Base-by-base conservation (phyloP, 1,139 yeast species). In the Saccharomycopsis hybrid region DNA sequence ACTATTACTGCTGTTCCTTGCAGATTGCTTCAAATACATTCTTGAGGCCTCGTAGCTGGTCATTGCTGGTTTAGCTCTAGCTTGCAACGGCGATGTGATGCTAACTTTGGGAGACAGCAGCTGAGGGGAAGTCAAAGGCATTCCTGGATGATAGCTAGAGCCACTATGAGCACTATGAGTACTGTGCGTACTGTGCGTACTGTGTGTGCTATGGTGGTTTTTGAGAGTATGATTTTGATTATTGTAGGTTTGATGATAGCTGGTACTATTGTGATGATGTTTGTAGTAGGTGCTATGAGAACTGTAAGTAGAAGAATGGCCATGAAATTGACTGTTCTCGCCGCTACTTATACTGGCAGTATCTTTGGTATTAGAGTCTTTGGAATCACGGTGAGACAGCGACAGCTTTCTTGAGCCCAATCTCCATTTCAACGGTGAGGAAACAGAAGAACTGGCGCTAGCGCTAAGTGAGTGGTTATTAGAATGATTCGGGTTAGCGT, bases 41-140 rank as follows among this genome's bases (percentile, higher is more conserved):
- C 54, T 44, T n/a, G 50, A 45, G 18, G 55, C 55, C 33, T 52
- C 55, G 31, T 52, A 52, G 32, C 41, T 47, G 13, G 43, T 41
- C 29, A 52, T 52, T 5, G 54, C 53, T 8, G 18, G 31, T 32
- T 46, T 41, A 4, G 30, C 5, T 30, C 40, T 36, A 18, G 33
- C n/a, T 18, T 32, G 46, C 4, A 45, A n/a, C 4, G 48, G 48
- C 11, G 48, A 39, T 13, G 4, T 13, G 28, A 44, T 25, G 9
- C 25, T 44, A 13, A 11, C 11, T 8, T 28, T 25, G 9, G 46
- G 36, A 13, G 41, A 5, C 13, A 33, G 8, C 9, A 24, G 25
- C 32, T 36, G 47, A 30, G 37, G 42, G 4, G 41, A 41, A 4
- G 39, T 36, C 7, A 36, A 33, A 13, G 9, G n/a, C 30, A n/a